Conservation (phyloP, 2,329 filamentous ascomycete genomes). For the Knufia fluminis region DNA sequence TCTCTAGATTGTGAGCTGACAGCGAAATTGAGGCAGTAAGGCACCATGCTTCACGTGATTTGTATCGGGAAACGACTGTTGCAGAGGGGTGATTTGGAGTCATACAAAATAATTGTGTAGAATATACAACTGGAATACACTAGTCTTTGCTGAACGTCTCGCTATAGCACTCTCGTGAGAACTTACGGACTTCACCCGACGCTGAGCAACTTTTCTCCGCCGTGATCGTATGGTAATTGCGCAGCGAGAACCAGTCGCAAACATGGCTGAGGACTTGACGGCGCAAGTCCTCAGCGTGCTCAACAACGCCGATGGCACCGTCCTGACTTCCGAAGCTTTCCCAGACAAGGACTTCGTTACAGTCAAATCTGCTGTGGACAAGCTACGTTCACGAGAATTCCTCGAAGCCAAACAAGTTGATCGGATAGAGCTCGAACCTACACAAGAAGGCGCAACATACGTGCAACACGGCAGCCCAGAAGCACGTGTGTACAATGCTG, state of each 20-base stretch:
- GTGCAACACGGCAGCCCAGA: conserved; percentile 70
- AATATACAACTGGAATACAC: background rate
- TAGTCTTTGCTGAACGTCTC: background rate
- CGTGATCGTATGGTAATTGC: background rate
- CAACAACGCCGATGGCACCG: conserved; percentile 49
- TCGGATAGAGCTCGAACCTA: conserved; percentile 65
- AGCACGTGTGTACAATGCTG: conserved; percentile 69
- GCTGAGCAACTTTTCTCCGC: background rate
- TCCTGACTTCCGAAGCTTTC: conserved; percentile 63
- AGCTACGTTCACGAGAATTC: conserved; percentile 76
- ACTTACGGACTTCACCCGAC: too few relatives aligned
- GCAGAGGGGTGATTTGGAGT: background rate
- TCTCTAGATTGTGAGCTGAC: background rate
- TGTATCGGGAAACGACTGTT: background rate
- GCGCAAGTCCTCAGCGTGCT: conserved; percentile 52
- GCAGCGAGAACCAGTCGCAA: background rate
- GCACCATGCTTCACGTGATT: background rate
- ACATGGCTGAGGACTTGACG: conserved; percentile 23
- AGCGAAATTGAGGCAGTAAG: background rate
- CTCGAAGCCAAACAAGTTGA: conserved; percentile 77
- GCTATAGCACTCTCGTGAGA: too few relatives aligned
- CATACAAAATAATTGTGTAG: background rate
- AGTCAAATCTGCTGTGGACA: conserved; percentile 81
- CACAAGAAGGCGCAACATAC: conserved; percentile 64
- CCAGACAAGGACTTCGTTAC: conserved; percentile 55